Conservation (phyloP, 2,329 filamentous ascomycete species). For the Trichoderma citrinoviride region DNA sequence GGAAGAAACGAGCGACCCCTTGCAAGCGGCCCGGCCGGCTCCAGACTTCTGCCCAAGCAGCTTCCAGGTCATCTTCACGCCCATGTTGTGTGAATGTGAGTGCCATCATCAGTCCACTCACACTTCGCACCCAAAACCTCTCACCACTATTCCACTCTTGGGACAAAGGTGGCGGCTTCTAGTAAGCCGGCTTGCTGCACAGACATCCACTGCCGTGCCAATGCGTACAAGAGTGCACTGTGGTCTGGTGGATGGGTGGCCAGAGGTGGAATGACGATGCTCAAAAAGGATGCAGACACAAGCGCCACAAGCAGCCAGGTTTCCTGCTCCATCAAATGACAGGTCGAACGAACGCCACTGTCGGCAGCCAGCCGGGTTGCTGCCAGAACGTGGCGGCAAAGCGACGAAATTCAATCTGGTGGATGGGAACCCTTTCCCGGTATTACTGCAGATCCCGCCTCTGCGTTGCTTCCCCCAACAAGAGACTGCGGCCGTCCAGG, state of each 20-base stretch:
- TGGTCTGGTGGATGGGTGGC: slow-evolving; percentile 11
- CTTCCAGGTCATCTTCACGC: not conserved
- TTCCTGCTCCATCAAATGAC: slow-evolving; percentile 15
- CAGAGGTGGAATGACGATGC: slow-evolving; percentile 11
- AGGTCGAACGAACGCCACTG: slow-evolving; percentile 19
- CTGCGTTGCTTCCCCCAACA: not conserved
- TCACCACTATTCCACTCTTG: slow-evolving; percentile 4
- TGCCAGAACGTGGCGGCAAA: slow-evolving; percentile 3
- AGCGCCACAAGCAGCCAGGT: not conserved
- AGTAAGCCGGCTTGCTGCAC: slow-evolving; percentile 5
- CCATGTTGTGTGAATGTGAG: not conserved
- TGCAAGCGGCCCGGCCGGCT: slow-evolving; percentile 12
- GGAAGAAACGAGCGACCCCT: not conserved
- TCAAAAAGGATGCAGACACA: slow-evolving; percentile 6
- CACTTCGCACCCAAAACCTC: slow-evolving; percentile 7
- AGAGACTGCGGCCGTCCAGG: not conserved
- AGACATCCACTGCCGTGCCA: not conserved
- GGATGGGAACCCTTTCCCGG: not conserved
- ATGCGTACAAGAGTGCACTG: not conserved
- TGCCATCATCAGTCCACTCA: not conserved
- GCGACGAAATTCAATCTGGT: not conserved
- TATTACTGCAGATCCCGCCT: slow-evolving; percentile 10
- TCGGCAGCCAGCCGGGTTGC: slow-evolving; percentile 20
- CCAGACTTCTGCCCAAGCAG: slow-evolving; percentile 2
- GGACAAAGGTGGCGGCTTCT: not conserved